A percentile compares a stretch with the other conserved stretches of the same genome.
Conservation (phyloP, 139 green algal species). For the Zygnema cylindricum region DNA sequence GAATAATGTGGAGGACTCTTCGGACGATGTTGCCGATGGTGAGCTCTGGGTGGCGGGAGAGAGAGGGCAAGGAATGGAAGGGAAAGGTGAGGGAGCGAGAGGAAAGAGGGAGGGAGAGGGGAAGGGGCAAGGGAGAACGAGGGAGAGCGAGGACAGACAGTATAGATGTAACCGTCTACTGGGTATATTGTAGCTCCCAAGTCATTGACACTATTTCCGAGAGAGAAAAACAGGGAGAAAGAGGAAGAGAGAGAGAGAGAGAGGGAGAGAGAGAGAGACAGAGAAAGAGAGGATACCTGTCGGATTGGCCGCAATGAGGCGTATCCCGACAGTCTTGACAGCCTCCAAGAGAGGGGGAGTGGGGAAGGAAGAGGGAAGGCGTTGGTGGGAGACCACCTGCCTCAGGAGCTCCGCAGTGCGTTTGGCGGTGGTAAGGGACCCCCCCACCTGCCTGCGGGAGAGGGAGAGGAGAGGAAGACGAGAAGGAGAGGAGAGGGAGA, state of each 20-base stretch:
- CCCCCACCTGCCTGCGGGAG: slow-evolving; percentile 32
- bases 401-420: slow-evolving; percentile 38
- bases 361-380: not conserved
- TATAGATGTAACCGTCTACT: no score
- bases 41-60: slow-evolving; percentile 77
- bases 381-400: slow-evolving; percentile 39
- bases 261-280: not conserved
- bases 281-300: not conserved
- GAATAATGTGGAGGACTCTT: slow-evolving; percentile 90
- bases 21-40: slow-evolving; percentile 91
- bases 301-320: slow-evolving; percentile 39
- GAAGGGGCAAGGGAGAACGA: not conserved
- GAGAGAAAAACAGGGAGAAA: not conserved
- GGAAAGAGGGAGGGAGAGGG: not conserved
- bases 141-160: not conserved
- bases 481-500: not conserved
- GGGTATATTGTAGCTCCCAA: no score
- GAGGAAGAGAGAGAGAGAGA: slow-evolving; percentile 5
- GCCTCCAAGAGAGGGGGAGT: slow-evolving; percentile 27
- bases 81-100: not conserved
- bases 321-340: slow-evolving; percentile 21
- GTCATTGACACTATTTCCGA: no score
- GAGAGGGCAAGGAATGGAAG: no score
- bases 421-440: slow-evolving; percentile 15
- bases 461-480: not conserved